Evolutionary conservation across 176 grass and related monocot genomes (phyloP).

Genomic region (Pontederia crassipes): DNA sequence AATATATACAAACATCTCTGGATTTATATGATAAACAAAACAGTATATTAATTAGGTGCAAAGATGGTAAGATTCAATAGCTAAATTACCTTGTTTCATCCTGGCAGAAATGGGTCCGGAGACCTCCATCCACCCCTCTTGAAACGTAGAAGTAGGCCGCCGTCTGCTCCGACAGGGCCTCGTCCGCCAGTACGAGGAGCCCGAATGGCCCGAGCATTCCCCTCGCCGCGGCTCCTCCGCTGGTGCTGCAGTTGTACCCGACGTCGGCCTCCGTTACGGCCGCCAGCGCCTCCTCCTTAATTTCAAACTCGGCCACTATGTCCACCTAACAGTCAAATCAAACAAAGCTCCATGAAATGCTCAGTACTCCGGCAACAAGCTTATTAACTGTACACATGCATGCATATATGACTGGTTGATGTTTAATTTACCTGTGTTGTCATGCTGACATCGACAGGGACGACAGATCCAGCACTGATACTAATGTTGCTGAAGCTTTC

Average conservation of each 20-base stretch:
- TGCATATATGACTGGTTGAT: not conserved
- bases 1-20: too few relatives aligned
- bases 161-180: constrained; percentile 39
- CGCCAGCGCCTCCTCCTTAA: constrained; percentile 31
- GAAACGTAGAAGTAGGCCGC: constrained; percentile 81
- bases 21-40: too few relatives aligned
- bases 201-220: constrained; percentile 74
- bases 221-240: constrained; percentile 33
- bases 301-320: constrained; percentile 56
- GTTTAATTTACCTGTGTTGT: constrained; percentile 31
- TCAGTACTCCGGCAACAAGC: constrained; percentile 13
- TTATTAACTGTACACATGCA: not conserved
- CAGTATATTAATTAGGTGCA: not conserved
- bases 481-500: constrained; percentile 41
- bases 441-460: constrained; percentile 33
- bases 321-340: constrained; percentile 22
- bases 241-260: constrained; percentile 72
- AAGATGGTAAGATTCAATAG: not conserved
- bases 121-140: constrained; percentile 34
- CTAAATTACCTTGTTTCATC: constrained; percentile 37
- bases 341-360: too few relatives aligned
- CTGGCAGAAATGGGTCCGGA: constrained; percentile 83
- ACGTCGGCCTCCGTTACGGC: constrained; percentile 31
- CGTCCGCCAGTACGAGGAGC: constrained; percentile 58
- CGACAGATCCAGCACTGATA: constrained; percentile 37